Evolutionary conservation across 257 asterid species (phyloP).

Genomic region (Gentiana macrophylla): DNA sequence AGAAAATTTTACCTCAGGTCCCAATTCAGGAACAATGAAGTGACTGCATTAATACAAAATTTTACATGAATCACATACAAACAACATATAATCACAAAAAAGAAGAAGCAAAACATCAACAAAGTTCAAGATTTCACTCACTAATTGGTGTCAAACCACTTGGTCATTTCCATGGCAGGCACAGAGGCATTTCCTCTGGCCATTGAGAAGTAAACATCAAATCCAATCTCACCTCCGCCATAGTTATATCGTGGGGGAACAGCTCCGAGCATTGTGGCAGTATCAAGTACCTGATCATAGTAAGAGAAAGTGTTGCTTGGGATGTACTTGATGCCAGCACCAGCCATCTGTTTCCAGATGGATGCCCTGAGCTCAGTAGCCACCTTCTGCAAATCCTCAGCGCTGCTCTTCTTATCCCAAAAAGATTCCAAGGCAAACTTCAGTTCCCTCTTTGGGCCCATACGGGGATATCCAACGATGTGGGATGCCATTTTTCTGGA

Average conservation of each 20-base stretch:
- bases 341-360: constrained; percentile 80
- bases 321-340: constrained; percentile 66
- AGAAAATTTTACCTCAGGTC: constrained; percentile 70
- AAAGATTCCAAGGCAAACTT: constrained; percentile 76
- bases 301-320: constrained; percentile 87
- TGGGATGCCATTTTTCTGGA: constrained; percentile 69
- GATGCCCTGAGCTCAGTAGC: constrained; percentile 52
- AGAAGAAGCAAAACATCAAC: no score
- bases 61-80: background rate
- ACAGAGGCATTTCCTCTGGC: constrained; percentile 99
- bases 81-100: constrained; percentile 5
- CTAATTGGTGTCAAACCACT: constrained; percentile 99
- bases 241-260: constrained; percentile 85
- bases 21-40: constrained; percentile 86
- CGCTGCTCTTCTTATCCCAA: constrained; percentile 69
- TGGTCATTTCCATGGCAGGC: constrained; percentile 99
- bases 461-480: constrained; percentile 75
- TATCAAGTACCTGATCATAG: constrained; percentile 74
- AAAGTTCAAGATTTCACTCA: constrained; percentile 33
- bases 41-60: constrained; percentile 44
- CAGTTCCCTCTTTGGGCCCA: constrained; percentile 97
- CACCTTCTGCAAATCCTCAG: constrained; percentile 58
- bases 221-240: constrained; percentile 85
- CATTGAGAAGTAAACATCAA: constrained; percentile 88
- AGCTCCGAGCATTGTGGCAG: constrained; percentile 83